These are phyloP conservation scores for Trichophyton equinum DNA, from an alignment of 2,329 filamentous ascomycete species.

Conservation along the genomic window DNA sequence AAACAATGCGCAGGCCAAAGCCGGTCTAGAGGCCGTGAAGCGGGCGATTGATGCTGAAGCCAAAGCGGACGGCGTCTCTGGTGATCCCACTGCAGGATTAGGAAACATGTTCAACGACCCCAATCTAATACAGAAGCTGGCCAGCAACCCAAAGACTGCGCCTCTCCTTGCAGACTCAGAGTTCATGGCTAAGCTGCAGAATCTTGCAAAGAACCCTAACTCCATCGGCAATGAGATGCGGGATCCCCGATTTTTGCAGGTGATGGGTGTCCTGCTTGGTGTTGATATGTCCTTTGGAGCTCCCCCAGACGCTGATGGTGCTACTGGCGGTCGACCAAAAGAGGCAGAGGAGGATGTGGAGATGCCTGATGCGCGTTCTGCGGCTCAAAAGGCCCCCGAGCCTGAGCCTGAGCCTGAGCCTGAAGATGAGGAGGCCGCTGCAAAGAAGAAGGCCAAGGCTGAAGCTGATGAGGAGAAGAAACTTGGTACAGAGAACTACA, in stretches of 20 bases:
- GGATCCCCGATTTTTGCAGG: constrained; percentile 84
- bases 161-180: constrained; percentile 63
- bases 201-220: constrained; percentile 67
- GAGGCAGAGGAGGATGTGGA: constrained; percentile 59
- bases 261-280: constrained; percentile 84
- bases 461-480: constrained; percentile 92
- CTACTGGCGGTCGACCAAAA: constrained; percentile 22
- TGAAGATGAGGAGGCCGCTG: constrained; percentile 69
- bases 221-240: constrained; percentile 67
- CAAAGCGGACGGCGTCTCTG: constrained; percentile 45
- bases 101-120: constrained; percentile 92
- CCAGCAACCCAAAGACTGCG: constrained; percentile 86
- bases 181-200: constrained; percentile 85
- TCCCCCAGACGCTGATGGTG: constrained; percentile 36
- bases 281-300: constrained; percentile 72
- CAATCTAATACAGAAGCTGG: constrained; percentile 77
- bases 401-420: constrained; percentile 44
- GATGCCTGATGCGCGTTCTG: constrained; percentile 58
- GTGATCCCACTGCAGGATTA: constrained; percentile 62
- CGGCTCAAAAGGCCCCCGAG: constrained; percentile 26
- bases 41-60: constrained; percentile 75
- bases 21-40: constrained; percentile 70
- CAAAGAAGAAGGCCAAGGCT: constrained; percentile 81
- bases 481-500: constrained; percentile 87
- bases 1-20: constrained; percentile 83